A percentile compares a stretch with the other conserved stretches of the same genome.
Evolutionary conservation across 1,284 basidiomycete genomes (phyloP).

Genomic region (Vanrija sp.): DNA sequence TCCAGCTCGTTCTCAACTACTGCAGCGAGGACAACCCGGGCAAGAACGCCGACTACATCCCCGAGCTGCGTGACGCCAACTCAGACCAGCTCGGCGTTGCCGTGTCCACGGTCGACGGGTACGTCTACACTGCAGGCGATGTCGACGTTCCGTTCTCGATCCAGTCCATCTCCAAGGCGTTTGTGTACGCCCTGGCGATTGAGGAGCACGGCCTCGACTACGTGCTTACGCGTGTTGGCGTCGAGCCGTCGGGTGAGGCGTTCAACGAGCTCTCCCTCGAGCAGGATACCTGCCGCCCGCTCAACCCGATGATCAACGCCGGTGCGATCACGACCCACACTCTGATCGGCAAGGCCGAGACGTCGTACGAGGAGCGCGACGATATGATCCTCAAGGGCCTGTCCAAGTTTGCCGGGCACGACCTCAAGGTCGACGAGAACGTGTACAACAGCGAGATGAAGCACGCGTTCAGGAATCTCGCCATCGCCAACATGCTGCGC

Average conservation of each 20-base stretch:
- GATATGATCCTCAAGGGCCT: conserved; percentile 13
- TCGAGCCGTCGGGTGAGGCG: conserved; percentile 18
- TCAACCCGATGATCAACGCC: conserved; percentile 21
- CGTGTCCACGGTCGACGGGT: conserved; percentile 14
- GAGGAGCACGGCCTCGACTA: conserved; percentile 12
- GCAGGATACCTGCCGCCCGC: conserved; percentile 8
- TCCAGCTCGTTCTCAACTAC: background rate
- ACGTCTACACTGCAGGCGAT: conserved; percentile 14
- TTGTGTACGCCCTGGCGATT: conserved; percentile 17
- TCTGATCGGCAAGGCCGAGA: conserved; percentile 1
- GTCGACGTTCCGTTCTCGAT: conserved; percentile 14
- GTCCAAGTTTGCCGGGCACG: conserved; percentile 11
- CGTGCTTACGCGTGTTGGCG: conserved; percentile 5
- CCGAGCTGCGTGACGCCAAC: conserved; percentile 12
- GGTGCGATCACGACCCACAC: conserved; percentile 16
- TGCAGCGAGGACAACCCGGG: background rate
- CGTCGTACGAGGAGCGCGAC: conserved; percentile 4
- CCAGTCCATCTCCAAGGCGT: conserved; percentile 21
- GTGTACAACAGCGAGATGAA: conserved; percentile 11
- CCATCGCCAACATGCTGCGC: conserved; percentile 17
- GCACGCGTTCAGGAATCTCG: conserved; percentile 13
- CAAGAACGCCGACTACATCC: conserved; percentile 13
- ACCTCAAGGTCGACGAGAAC: conserved; percentile 10
- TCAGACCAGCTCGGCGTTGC: conserved; percentile 4
- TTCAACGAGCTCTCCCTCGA: conserved; percentile 19